Percentiles rank a stretch among this genome's conserved stretches.
These are phyloP conservation scores for Incumbomyces lentus DNA, from an alignment of 2,329 filamentous ascomycete species.

Conservation along the genomic window DNA sequence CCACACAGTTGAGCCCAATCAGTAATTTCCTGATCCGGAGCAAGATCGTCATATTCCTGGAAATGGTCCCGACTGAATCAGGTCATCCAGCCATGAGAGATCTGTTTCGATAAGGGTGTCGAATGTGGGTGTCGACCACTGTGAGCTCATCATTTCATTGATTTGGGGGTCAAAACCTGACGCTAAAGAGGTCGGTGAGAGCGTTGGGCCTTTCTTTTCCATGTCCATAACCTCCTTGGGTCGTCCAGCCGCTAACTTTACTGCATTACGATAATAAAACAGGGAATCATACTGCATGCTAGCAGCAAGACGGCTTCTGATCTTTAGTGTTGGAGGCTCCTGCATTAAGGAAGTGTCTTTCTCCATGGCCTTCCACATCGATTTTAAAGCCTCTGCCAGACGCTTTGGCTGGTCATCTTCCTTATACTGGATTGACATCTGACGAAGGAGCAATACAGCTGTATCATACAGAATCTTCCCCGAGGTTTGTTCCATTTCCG, in stretches of 20 bases:
- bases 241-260: neutral
- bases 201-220: neutral
- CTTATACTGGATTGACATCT: neutral
- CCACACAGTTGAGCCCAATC: no score
- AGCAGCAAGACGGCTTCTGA: conserved; percentile 1
- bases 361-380: neutral
- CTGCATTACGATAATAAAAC: neutral
- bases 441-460: neutral
- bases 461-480: neutral
- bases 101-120: neutral
- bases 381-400: neutral
- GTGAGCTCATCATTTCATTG: no score
- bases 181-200: neutral
- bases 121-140: neutral
- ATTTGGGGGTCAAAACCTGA: neutral
- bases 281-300: neutral
- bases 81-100: conserved; percentile 2
- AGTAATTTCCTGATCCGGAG: no score
- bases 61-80: neutral
- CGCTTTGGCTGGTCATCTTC: neutral
- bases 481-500: neutral
- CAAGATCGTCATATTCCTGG: neutral
- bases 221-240: neutral
- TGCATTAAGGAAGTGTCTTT: neutral
- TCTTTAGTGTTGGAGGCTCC: neutral